phyloP scores from a whole-genome alignment of 192 early-diverging fungal species.

The Backusella macrospora region DNA sequence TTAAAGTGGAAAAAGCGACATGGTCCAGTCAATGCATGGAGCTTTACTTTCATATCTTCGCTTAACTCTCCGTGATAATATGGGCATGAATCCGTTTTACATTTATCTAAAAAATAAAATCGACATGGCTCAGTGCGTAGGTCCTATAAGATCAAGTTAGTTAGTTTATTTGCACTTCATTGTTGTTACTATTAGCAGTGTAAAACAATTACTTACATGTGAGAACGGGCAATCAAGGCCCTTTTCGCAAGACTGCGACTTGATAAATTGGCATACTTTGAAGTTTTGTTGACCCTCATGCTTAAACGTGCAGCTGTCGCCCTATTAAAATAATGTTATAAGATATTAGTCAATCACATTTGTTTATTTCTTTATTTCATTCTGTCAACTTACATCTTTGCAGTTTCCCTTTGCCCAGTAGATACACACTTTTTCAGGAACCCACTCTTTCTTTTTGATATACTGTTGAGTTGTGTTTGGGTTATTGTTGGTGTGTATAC shows the following conservation, averaged over 20 bases:
- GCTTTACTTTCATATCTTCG: neutral
- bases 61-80: slow-evolving; percentile 36
- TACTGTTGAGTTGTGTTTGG: neutral
- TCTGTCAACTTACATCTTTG: slow-evolving; percentile 15
- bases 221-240: slow-evolving; percentile 23
- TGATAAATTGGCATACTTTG: slow-evolving; percentile 27
- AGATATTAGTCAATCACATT: neutral
- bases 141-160: slow-evolving; percentile 21
- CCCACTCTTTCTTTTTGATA: neutral
- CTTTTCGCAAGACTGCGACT: slow-evolving; percentile 26
- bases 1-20: slow-evolving; percentile 45
- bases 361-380: too few species aligned
- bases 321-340: slow-evolving; percentile 20
- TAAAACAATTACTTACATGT: slow-evolving; percentile 28
- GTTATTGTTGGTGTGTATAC: neutral
- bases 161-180: neutral
- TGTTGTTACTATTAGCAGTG: neutral
- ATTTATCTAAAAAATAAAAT: slow-evolving; percentile 36
- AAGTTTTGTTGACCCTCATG: slow-evolving; percentile 10
- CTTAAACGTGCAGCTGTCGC: slow-evolving; percentile 22
- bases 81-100: slow-evolving; percentile 22
- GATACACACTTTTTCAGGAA: neutral
- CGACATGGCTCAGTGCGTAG: slow-evolving; percentile 36
- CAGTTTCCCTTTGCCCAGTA: neutral
- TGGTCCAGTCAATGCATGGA: slow-evolving; percentile 24